Percentiles rank a stretch among this genome's conserved stretches.
Evolutionary conservation across 805 yeast species (phyloP).

Genomic region (Citeromyces matritensis): DNA sequence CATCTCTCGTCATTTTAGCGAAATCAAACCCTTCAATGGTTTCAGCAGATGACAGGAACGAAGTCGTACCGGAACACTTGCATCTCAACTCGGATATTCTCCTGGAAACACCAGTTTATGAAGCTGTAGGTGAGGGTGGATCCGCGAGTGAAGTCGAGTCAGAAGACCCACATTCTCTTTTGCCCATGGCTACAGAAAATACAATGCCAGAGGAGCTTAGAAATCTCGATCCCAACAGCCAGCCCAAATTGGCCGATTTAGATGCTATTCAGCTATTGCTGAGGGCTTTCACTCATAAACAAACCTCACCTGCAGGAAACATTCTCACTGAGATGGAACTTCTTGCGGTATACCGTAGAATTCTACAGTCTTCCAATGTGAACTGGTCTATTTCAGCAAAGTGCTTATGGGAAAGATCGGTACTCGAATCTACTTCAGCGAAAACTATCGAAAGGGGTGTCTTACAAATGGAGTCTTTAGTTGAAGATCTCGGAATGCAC

Average conservation of each 20-base stretch:
- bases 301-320: constrained; percentile 58
- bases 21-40: constrained; percentile 20
- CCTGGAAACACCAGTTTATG: constrained; percentile 62
- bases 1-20: constrained; percentile 70
- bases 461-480: constrained; percentile 81
- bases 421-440: constrained; percentile 65
- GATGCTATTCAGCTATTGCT: constrained; percentile 68
- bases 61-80: constrained; percentile 35
- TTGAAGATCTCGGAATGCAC: constrained; percentile 72
- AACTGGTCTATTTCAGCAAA: constrained; percentile 73
- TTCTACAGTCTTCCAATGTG: constrained; percentile 38
- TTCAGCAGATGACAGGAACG: constrained; percentile 5
- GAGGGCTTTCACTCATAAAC: constrained; percentile 45
- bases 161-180: constrained; percentile 20
- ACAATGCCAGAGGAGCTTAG: constrained; percentile 41
- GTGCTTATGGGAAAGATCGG: constrained; percentile 82
- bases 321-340: constrained; percentile 70
- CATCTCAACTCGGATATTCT: constrained; percentile 63
- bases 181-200: constrained; percentile 56
- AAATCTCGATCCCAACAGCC: constrained; percentile 63
- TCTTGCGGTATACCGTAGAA: constrained; percentile 59
- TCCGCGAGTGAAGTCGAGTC: constrained; percentile 10
- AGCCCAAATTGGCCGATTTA: constrained; percentile 53
- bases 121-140: constrained; percentile 33
- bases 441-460: constrained; percentile 90